Percentiles rank a stretch among this genome's conserved stretches.
Evolutionary conservation across 495 filamentous ascomycete species (phyloP).

Genomic region (Jackrogersella minutella): DNA sequence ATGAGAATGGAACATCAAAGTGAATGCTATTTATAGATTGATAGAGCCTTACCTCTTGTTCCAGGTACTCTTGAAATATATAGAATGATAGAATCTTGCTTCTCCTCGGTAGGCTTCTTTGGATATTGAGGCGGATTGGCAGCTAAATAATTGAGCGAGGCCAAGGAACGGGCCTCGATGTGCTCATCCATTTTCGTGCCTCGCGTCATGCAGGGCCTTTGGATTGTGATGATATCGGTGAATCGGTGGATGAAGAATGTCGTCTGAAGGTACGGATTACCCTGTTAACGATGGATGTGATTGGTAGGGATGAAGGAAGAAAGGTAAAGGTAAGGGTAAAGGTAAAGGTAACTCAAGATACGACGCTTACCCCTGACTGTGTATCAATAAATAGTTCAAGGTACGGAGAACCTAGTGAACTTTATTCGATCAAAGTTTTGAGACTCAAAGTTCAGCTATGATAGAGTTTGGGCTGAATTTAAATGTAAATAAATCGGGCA

Average conservation of each 20-base stretch:
- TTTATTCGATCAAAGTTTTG: slow-evolving; percentile 2
- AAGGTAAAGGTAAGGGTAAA: too few relatives aligned
- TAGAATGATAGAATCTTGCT: slow-evolving; percentile 73
- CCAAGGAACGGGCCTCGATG: slow-evolving; percentile 83
- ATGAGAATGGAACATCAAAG: slow-evolving; percentile 27
- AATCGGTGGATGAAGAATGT: not conserved
- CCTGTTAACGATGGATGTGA: not conserved
- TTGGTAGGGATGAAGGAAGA: slow-evolving; percentile 27
- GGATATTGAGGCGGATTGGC: slow-evolving; percentile 87
- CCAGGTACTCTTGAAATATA: slow-evolving; percentile 95
- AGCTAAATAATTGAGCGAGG: slow-evolving; percentile 79
- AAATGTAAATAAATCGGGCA: slow-evolving; percentile 29
- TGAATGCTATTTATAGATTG: slow-evolving; percentile 21
- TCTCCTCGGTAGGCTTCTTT: slow-evolving; percentile 70
- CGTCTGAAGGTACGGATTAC: not conserved
- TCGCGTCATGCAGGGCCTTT: not conserved
- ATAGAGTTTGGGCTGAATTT: slow-evolving; percentile 21
- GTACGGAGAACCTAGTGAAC: slow-evolving; percentile 1
- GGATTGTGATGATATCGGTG: not conserved
- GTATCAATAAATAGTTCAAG: not conserved
- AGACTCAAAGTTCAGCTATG: slow-evolving; percentile 20
- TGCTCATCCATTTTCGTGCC: slow-evolving; percentile 51
- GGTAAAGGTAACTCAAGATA: too few relatives aligned
- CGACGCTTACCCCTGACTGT: too few relatives aligned
- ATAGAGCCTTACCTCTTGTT: slow-evolving; percentile 70